Conservation (phyloP, 2,329 filamentous ascomycete genomes). For the Berkeleyomyces basicola region DNA sequence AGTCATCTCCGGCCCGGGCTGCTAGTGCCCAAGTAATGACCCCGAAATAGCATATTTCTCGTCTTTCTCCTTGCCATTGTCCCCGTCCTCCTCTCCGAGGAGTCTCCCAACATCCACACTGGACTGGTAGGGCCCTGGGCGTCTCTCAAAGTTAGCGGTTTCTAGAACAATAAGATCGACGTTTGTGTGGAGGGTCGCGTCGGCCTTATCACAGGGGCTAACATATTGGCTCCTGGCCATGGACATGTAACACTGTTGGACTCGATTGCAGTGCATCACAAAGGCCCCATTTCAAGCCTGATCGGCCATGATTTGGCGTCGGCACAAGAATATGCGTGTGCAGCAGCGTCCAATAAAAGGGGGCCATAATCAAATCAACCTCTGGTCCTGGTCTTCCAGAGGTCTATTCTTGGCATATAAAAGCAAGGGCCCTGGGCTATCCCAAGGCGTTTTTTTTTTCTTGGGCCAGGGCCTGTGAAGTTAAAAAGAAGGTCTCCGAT, state of each 20-base stretch:
- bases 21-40: too few species aligned
- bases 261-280: not conserved
- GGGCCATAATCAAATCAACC: not conserved
- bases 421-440: not conserved
- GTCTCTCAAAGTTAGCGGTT: not conserved
- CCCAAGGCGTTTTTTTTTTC: not conserved
- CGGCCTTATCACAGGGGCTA: not conserved
- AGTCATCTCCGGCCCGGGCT: too few species aligned
- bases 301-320: not conserved
- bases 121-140: not conserved
- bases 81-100: too few species aligned
- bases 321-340: not conserved
- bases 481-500: not conserved
- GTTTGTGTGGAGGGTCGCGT: not conserved
- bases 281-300: not conserved
- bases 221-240: not conserved
- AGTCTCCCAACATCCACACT: too few species aligned
- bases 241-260: not conserved
- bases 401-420: not conserved
- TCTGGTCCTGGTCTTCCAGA: not conserved
- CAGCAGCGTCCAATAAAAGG: not conserved
- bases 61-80: too few species aligned
- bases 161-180: slow-evolving; percentile 1
- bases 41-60: too few species aligned
- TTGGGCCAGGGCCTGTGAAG: not conserved